Conservation (phyloP, 371 early-diverging fungal species). For the Apophysomyces trapeziformis region DNA sequence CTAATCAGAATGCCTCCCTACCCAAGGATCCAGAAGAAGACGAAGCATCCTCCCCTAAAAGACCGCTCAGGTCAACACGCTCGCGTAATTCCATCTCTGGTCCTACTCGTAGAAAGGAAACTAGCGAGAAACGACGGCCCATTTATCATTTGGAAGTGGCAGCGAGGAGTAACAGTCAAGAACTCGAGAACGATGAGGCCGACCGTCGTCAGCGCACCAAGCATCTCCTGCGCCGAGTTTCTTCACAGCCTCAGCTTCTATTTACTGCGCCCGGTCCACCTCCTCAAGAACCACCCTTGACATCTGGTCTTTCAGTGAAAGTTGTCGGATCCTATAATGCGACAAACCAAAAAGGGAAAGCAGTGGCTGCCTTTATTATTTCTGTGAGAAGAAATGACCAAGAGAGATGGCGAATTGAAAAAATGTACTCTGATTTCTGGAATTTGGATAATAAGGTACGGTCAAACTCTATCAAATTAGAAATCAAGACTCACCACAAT, state of each 20-base stretch:
- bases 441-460: conserved; percentile 72
- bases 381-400: conserved; percentile 45
- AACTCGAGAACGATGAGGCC: conserved; percentile 5
- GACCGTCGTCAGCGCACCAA: conserved; percentile 12
- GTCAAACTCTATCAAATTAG: not conserved
- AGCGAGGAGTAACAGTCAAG: not conserved
- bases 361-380: conserved; percentile 59
- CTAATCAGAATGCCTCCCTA: not conserved
- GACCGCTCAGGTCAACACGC: conserved; percentile 1
- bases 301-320: conserved; percentile 50
- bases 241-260: conserved; percentile 4
- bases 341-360: conserved; percentile 74
- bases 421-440: conserved; percentile 81
- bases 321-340: conserved; percentile 69
- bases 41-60: not conserved
- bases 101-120: not conserved
- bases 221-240: conserved; percentile 2
- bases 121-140: not conserved
- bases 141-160: not conserved
- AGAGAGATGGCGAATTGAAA: conserved; percentile 83
- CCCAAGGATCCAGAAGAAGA: not conserved
- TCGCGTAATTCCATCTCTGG: conserved; percentile 4
- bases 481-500: not conserved
- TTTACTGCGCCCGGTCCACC: not conserved
- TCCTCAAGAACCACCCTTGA: conserved; percentile 17